A percentile compares a stretch with the other conserved stretches of the same genome.
phyloP scores from a whole-genome alignment of 2,329 filamentous ascomycete species.

The Alternaria ventricosa region DNA sequence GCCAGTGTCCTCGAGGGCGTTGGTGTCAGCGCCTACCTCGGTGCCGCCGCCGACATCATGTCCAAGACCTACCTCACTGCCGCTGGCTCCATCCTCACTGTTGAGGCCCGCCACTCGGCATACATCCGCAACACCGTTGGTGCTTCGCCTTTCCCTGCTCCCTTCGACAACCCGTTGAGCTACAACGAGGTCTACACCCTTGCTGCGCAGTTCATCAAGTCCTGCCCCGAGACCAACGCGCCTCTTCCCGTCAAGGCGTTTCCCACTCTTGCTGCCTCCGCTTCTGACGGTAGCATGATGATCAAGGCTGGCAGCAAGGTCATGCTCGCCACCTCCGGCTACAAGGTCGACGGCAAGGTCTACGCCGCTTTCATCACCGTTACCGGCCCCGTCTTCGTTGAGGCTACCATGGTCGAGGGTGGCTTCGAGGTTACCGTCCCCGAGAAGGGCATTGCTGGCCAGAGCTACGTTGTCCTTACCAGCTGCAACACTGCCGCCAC shows the following conservation, averaged over 20 bases:
- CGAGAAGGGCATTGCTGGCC: constrained; percentile 30
- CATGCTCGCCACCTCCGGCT: constrained; percentile 19
- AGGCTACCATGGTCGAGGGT: constrained; percentile 18
- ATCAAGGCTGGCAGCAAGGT: constrained; percentile 26
- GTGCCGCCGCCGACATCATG: constrained; percentile 65
- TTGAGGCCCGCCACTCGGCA: constrained; percentile 69
- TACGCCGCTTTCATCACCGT: constrained; percentile 36
- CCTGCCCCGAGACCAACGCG: constrained; percentile 63
- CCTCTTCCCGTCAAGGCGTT: constrained; percentile 67
- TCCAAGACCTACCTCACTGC: constrained; percentile 65
- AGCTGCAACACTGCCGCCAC: constrained; percentile 33
- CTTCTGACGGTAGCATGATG: constrained; percentile 11
- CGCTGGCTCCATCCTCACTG: constrained; percentile 68
- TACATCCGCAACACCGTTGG: constrained; percentile 62
- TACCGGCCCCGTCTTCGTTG: constrained; percentile 28
- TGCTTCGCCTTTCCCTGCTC: constrained; percentile 62
- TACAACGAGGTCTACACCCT: constrained; percentile 69
- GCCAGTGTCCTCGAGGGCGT: constrained; percentile 63
- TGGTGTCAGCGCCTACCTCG: constrained; percentile 66
- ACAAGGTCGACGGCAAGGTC: constrained; percentile 28
- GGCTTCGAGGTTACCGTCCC: constrained; percentile 28
- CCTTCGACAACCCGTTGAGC: constrained; percentile 66
- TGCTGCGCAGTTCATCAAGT: constrained; percentile 66
- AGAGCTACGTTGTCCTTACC: constrained; percentile 35
- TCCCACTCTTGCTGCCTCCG: constrained; percentile 52